Percentiles rank a stretch among this genome's conserved stretches.
Conservation (phyloP, 2,329 filamentous ascomycete species). For the Elsinoe batatas region DNA sequence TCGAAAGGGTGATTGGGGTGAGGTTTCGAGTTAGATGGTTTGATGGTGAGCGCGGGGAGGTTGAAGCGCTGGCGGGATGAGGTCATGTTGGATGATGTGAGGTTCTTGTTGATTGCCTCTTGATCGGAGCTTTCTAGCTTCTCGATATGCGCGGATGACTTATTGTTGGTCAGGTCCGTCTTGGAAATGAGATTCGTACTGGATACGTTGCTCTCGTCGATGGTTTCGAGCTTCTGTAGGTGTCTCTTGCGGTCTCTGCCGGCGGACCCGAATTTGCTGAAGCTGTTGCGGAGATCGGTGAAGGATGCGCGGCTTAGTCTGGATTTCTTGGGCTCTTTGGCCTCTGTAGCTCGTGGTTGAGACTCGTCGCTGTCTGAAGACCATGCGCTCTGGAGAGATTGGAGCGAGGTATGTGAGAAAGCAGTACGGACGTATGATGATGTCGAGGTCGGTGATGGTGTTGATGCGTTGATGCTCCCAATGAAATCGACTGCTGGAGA, state of each 20-base stretch:
- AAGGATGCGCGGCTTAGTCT: not conserved
- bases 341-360: not conserved
- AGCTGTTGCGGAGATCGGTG: not conserved
- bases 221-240: not conserved
- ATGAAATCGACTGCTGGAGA: not conserved
- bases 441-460: not conserved
- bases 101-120: not conserved
- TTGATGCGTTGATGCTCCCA: not conserved
- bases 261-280: not conserved
- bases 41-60: constrained; percentile 2
- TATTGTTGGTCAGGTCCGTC: not conserved
- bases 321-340: not conserved
- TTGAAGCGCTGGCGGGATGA: constrained; percentile 13
- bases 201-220: not conserved
- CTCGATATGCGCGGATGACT: not conserved
- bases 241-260: not conserved
- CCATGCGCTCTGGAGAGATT: not conserved
- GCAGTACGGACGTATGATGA: not conserved
- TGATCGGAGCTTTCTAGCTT: not conserved
- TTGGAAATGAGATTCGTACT: not conserved
- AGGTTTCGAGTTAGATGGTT: not conserved
- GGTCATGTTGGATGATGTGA: constrained; percentile 12
- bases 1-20: constrained; percentile 17
- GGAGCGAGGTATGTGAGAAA: not conserved
- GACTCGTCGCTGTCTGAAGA: not conserved